A percentile compares a stretch with the other conserved stretches of the same genome.
Conservation (phyloP, 495 filamentous ascomycete genomes). For the Tetracladium setigerum region DNA sequence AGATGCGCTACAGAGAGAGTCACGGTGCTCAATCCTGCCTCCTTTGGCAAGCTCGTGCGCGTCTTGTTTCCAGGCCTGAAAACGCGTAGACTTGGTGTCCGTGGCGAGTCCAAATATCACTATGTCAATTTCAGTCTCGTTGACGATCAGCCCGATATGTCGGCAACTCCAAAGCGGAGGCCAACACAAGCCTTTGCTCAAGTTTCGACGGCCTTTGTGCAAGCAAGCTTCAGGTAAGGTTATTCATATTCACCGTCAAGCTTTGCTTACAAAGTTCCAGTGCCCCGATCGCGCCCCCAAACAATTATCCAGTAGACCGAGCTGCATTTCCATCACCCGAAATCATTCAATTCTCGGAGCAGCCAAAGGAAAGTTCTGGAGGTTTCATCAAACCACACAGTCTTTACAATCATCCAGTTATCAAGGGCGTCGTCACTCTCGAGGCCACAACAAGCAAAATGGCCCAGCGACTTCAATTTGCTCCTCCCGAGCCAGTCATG, state of each 20-base stretch:
- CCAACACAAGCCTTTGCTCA: constrained; percentile 17
- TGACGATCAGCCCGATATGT: constrained; percentile 48
- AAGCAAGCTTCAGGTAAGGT: constrained; percentile 29
- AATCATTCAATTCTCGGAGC: constrained; percentile 20
- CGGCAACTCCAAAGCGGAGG: constrained; percentile 26
- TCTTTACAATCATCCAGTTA: constrained; percentile 43
- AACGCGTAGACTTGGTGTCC: constrained; percentile 82
- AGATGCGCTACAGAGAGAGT: constrained; percentile 88
- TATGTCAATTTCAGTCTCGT: constrained; percentile 80
- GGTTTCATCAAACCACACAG: constrained; percentile 29
- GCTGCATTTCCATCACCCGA: constrained; percentile 64
- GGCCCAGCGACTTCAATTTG: constrained; percentile 59
- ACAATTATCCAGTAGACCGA: constrained; percentile 50
- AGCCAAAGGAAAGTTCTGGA: constrained; percentile 4
- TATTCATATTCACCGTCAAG: background rate
- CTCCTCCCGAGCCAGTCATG: constrained; percentile 42
- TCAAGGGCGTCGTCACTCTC: constrained; percentile 34
- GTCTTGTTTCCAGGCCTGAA: constrained; percentile 93
- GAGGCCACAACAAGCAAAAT: constrained; percentile 46
- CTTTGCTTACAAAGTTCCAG: constrained; percentile 17
- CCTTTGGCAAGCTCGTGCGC: constrained; percentile 93
- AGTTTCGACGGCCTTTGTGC: constrained; percentile 32
- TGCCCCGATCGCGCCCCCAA: constrained; percentile 21
- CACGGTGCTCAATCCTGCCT: constrained; percentile 88
- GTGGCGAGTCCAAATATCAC: constrained; percentile 97